phyloP scores from a whole-genome alignment of 2,329 filamentous ascomycete genomes.

The Cylindrodendrum hubeiense region DNA sequence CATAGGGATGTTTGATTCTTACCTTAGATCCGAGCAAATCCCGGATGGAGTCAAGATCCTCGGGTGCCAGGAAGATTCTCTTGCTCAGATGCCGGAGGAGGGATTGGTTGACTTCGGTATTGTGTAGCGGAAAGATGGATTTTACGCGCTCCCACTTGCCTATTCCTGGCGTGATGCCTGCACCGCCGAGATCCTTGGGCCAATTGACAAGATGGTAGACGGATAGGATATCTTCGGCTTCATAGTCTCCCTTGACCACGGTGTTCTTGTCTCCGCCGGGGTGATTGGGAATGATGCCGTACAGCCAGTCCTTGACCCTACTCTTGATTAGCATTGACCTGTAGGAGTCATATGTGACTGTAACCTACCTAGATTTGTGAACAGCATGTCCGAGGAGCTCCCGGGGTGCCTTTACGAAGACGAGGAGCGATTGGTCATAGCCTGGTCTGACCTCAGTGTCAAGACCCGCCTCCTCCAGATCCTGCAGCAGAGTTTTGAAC shows the following conservation, averaged over 20 bases:
- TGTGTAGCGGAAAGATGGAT: conserved; percentile 73
- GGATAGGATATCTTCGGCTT: conserved; percentile 78
- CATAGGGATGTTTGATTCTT: neutral
- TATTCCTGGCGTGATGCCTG: conserved; percentile 69
- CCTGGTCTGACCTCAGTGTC: conserved; percentile 80
- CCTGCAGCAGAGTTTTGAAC: conserved; percentile 63
- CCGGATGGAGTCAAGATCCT: conserved; percentile 70
- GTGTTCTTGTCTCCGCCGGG: conserved; percentile 68
- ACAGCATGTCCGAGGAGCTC: conserved; percentile 74
- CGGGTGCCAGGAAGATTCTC: conserved; percentile 61
- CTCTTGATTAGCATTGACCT: neutral
- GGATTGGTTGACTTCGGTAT: conserved; percentile 66
- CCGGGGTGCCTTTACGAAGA: conserved; percentile 75
- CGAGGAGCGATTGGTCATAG: conserved; percentile 73
- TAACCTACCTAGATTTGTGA: conserved; percentile 71
- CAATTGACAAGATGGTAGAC: conserved; percentile 76
- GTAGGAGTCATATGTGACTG: neutral
- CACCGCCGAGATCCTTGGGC: conserved; percentile 69
- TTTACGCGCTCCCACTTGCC: conserved; percentile 72
- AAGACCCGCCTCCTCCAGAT: conserved; percentile 73
- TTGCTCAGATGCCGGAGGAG: conserved; percentile 69
- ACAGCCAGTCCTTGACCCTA: conserved; percentile 81
- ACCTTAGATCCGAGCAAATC: conserved; percentile 72
- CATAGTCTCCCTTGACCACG: conserved; percentile 62
- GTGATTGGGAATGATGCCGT: conserved; percentile 74